Conservation (phyloP, 257 asterid species). For the Dorcoceras hygrometricum region DNA sequence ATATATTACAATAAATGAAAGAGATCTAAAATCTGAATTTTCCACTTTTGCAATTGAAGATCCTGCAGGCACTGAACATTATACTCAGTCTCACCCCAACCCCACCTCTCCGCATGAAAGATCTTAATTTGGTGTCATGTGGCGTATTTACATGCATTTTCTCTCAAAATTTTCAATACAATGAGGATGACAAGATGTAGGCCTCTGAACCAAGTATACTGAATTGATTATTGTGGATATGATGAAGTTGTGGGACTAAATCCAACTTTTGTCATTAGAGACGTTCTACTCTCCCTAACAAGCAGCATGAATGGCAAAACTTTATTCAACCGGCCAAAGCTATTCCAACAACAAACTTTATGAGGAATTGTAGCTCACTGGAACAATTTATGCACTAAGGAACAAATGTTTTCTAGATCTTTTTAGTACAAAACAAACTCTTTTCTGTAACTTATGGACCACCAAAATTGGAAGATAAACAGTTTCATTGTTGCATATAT, state of each 20-base stretch:
- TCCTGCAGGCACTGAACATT: background rate
- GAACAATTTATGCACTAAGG: conserved; percentile 15
- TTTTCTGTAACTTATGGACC: conserved; percentile 9
- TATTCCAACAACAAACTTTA: conserved; percentile 5
- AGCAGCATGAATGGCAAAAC: background rate
- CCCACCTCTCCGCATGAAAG: background rate
- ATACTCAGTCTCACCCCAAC: background rate
- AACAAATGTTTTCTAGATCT: conserved; percentile 19
- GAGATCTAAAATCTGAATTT: background rate
- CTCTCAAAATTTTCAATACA: conserved; percentile 1
- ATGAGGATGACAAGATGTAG: background rate
- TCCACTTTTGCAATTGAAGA: background rate
- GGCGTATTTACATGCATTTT: background rate
- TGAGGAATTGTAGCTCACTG: conserved; percentile 6
- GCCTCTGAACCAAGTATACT: conserved; percentile 16
- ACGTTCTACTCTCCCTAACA: conserved; percentile 7
- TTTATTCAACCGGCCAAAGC: conserved; percentile 4
- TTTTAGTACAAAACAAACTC: conserved; percentile 7
- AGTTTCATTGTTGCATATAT: conserved; percentile 13
- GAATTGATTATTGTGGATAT: conserved; percentile 1
- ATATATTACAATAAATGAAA: background rate
- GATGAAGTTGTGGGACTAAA: conserved; percentile 3
- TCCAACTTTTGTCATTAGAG: background rate
- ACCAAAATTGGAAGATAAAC: conserved; percentile 9
- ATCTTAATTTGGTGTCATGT: background rate